Base-by-base conservation (phyloP, 768 basidiomycete species). In the Russula virescens region DNA sequence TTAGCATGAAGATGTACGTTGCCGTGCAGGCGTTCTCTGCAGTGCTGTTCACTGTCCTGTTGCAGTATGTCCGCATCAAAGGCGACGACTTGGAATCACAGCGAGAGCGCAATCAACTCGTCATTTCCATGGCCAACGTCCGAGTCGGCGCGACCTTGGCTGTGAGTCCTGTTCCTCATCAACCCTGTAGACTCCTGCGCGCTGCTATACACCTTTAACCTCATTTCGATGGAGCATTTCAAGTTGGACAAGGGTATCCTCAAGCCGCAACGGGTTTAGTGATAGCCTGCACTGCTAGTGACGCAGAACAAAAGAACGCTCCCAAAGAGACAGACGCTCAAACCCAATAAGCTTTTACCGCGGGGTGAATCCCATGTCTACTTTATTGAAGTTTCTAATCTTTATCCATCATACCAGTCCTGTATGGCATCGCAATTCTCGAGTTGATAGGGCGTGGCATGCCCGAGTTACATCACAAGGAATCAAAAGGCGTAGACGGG, bases 41-140 rank as follows among this genome's bases (percentile, higher is more conserved):
- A 9, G 14, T 34, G 18, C 4, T 59, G 48, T 59, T 59, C 19
- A 59, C 49, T 19, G 19, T 26, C 49, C 43, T 47, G 58, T n/a
- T 51, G 47, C 19, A 42, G 43, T 59, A 28, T 9, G 58, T 59
- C 0, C 51, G 58, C 48, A 18, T 50, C 25, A 25, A 59, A 43
- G 38, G 34, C 38, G 14, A 7, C 2, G 35, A 42, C 38, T 59
- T 59, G 28, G 58, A 49, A 19, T 40, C 58, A 3, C 48, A 50
- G 38, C 49, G 35, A 13, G 58, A 49, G 1, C 51, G 58, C 49
- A 51, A 59, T 45, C 35, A 59, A 21, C 48, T 59, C 38, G 58
- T 59, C 38, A 51, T 59, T 3, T n/a, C 51, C 21, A 26, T 40
- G 28, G 35, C 11, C 8, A 59, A 40, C 26, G 5, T 59, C 19